These are phyloP conservation scores for Oryza officinalis DNA, from an alignment of 176 grass and related monocot species.

Conservation along the genomic window DNA sequence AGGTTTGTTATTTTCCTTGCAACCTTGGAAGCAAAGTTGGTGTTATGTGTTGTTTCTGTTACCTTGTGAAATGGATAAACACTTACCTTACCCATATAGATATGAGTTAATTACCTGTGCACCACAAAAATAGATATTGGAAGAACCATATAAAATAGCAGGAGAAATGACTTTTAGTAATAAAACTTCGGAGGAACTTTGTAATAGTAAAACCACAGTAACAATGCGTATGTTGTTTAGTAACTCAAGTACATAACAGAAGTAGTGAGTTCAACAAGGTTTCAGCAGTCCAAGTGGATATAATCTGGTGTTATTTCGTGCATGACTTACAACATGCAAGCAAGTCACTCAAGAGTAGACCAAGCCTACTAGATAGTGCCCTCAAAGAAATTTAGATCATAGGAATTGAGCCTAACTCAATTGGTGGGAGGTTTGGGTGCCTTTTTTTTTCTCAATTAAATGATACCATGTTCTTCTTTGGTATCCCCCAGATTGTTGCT, in stretches of 20 bases:
- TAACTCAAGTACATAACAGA: not conserved
- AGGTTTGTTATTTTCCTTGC: slow-evolving; percentile 58
- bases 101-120: not conserved
- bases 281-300: not conserved
- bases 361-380: not conserved
- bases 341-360: not conserved
- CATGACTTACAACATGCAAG: not conserved
- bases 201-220: not conserved
- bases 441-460: not conserved
- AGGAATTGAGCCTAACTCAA: not conserved
- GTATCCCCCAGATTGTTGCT: not conserved
- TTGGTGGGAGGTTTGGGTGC: not conserved
- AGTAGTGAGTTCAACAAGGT: not conserved
- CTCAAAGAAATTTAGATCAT: not conserved
- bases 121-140: not conserved
- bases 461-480: not conserved
- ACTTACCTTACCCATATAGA: not conserved
- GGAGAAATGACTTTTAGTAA: not conserved
- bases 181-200: not conserved
- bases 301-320: too few relatives aligned
- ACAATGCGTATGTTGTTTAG: not conserved
- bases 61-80: slow-evolving; percentile 1
- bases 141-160: not conserved
- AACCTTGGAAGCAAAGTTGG: not conserved
- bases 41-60: not conserved